These are phyloP conservation scores for Mallotus repandus DNA, from an alignment of 441 rosid species.

Conservation along the genomic window DNA sequence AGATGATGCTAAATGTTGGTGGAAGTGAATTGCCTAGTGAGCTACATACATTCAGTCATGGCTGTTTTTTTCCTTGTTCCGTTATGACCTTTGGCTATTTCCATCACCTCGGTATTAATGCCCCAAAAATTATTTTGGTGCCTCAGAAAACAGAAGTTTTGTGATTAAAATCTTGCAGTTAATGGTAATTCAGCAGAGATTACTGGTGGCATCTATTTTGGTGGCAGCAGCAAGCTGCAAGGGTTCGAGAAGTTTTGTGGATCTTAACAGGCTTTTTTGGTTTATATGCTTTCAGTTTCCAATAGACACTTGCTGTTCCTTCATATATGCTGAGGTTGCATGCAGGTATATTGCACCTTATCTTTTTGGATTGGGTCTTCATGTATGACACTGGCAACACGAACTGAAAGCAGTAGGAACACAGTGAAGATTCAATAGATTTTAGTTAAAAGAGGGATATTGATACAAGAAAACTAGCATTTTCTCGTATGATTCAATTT, in stretches of 20 bases:
- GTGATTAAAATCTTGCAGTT: neutral
- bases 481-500: conserved; percentile 11
- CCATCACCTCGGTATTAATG: neutral
- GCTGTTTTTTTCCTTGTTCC: conserved; percentile 2
- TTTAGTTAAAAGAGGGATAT: conserved; percentile 2
- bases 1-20: conserved; percentile 21
- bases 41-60: neutral
- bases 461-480: conserved; percentile 10
- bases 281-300: conserved; percentile 8
- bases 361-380: neutral
- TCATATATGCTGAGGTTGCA: neutral
- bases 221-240: conserved; percentile 9
- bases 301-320: conserved; percentile 7
- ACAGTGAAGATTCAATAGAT: conserved; percentile 12
- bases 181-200: neutral
- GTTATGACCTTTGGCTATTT: conserved; percentile 8
- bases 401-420: conserved; percentile 13
- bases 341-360: neutral
- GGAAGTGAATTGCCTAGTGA: neutral
- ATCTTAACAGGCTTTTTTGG: conserved; percentile 2
- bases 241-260: conserved; percentile 12
- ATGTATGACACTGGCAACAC: conserved; percentile 3
- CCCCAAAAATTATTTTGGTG: neutral
- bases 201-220: neutral
- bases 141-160: neutral